Percentiles rank a stretch among this genome's conserved stretches.
Conservation (phyloP, 208 protist genomes). For the Phytomonas sp. region DNA sequence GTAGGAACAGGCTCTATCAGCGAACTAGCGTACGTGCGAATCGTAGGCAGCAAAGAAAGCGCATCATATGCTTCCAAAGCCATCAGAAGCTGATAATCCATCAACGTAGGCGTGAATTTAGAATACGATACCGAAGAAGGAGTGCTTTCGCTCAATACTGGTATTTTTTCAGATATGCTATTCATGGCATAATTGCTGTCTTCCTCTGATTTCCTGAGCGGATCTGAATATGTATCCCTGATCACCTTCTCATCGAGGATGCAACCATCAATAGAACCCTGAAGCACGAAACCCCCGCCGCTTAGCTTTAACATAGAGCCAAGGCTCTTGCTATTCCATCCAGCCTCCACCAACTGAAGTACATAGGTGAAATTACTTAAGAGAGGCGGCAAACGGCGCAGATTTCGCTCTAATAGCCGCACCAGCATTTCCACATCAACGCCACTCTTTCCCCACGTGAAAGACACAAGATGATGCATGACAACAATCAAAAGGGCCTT, state of each 20-base stretch:
- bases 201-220: not conserved
- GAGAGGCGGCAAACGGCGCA: conserved; percentile 58
- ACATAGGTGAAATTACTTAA: conserved; percentile 43
- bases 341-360: conserved; percentile 21
- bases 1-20: conserved; percentile 51
- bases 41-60: conserved; percentile 33
- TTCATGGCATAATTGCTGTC: not conserved
- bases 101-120: conserved; percentile 8
- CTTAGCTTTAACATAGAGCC: not conserved
- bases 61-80: conserved; percentile 46
- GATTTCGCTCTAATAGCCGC: conserved; percentile 63
- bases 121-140: not conserved
- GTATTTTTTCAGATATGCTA: not conserved
- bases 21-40: conserved; percentile 40
- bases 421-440: conserved; percentile 55
- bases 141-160: not conserved
- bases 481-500: conserved; percentile 67
- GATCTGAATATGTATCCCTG: not conserved
- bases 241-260: not conserved
- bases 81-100: conserved; percentile 47
- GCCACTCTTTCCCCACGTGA: conserved; percentile 55
- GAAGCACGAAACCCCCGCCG: not conserved
- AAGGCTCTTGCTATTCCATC: conserved; percentile 20
- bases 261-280: not conserved
- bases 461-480: conserved; percentile 55